Evolutionary conservation across 2,329 filamentous ascomycete species (phyloP), one percentile per base, ranked within the genome.

Genomic region (Fusarium sp.): DNA sequence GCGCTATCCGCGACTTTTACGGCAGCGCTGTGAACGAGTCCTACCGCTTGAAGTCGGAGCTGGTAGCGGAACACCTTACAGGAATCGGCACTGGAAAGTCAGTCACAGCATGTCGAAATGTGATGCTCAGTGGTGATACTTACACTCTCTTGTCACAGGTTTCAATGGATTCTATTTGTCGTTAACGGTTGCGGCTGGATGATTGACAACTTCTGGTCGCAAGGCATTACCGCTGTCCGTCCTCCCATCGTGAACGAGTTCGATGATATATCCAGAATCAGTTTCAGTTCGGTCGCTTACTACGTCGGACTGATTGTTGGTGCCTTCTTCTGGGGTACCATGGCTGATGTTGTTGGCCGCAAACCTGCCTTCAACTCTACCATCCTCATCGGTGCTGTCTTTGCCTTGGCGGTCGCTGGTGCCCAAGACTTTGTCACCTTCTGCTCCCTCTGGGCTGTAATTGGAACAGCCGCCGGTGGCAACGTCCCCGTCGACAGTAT

Each of bases 401-500:
- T 89, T 65, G 88, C 85, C 0, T 80, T 88, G 19, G 79, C 85
- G 0, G 85, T 84, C 5, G 88, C 87, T 0, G 85, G 85, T 0
- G 82, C 85, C 0, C 85, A 83, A 3, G 88, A 83, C 62, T 91
- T 89, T 58, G 82, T 82, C 1, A 83, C 84, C 0, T 85, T 90
- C 57, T 86, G 85, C 17, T 39, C 45, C 8, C 52, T 55, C 10
- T 55, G 52, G 44, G 86, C 86, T 10, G 75, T 85, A 36, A 76
- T 82, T 8, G 80, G 80, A 9, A 77, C 76, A 1, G 79, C 75
- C 1, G 77, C 79, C 1, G 80, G 80, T 11, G 82, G 82, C 0
- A 84, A 84, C 21, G 75, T 83, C 2, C 80, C 81, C 1, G 80
- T 84, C 2, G 82, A 84, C 65, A 81, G 79, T 47, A 80, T 26